Percentiles rank a stretch among this genome's conserved stretches.
Conservation (phyloP, 2,329 filamentous ascomycete species). For the Aspergillus fijiensis region DNA sequence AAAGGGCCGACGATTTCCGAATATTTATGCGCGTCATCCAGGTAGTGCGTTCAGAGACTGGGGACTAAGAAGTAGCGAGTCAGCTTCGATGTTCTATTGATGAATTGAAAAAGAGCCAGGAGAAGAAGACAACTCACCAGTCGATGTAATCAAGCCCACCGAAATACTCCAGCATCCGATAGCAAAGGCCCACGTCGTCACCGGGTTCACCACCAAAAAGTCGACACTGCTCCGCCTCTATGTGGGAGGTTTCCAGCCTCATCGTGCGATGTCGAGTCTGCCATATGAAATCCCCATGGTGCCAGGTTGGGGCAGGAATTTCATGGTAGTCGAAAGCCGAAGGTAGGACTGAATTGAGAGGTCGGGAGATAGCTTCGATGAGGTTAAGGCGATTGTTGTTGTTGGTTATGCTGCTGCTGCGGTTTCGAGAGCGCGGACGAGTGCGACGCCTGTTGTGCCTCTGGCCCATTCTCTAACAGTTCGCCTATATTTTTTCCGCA, state of each 20-base stretch:
- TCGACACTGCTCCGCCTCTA: constrained; percentile 46
- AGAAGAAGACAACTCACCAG: constrained; percentile 30
- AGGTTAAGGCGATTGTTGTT: constrained; percentile 10
- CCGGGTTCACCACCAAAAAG: constrained; percentile 48
- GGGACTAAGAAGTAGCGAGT: constrained; percentile 7
- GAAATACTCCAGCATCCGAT: constrained; percentile 52
- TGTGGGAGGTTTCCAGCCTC: constrained; percentile 28
- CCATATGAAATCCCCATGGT: constrained; percentile 43
- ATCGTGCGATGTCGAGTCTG: constrained; percentile 36
- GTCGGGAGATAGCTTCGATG: constrained; percentile 20
- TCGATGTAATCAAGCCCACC: constrained; percentile 51
- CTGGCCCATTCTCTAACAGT: constrained; percentile 42
- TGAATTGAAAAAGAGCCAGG: no score
- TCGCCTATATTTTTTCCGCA: constrained; percentile 1
- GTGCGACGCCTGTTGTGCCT: constrained; percentile 49
- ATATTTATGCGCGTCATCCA: constrained; percentile 23
- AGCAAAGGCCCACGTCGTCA: constrained; percentile 46
- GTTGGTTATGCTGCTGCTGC: constrained; percentile 21
- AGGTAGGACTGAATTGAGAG: constrained; percentile 17
- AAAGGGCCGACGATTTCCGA: background rate
- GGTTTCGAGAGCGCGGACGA: constrained; percentile 42
- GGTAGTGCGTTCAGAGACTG: constrained; percentile 23
- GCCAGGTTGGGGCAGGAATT: constrained; percentile 42
- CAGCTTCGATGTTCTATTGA: constrained; percentile 3
- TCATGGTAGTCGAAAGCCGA: constrained; percentile 24